Base-by-base conservation (phyloP, 108 stramenopile genomes). In the Thalassiosira profunda region DNA sequence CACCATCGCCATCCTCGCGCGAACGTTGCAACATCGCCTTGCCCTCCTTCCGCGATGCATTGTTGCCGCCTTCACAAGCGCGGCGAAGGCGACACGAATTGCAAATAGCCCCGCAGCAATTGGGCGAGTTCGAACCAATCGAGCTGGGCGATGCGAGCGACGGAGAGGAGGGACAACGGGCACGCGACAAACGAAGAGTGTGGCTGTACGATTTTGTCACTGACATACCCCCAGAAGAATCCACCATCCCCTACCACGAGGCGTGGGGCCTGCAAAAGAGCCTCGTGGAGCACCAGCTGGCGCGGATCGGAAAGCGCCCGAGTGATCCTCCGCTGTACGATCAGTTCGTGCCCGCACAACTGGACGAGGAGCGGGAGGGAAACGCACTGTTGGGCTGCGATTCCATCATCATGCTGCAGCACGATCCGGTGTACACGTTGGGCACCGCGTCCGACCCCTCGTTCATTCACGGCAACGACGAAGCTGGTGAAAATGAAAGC, bases 371-470 rank as follows among this genome's bases (percentile, higher is more conserved):
- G 15, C 23, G 14, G 2, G 34, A 44, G 3, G 31, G 49, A 52
- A 17, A 42, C 44, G 24, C 18, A 42, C 54, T 70, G 34, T 11
- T 64, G 15, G 83, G 86, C 3, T 55, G 69, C n/a, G 93, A 94
- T 57, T 74, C 86, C 0, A 61, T 94, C 20, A 63, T 94, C 15
- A 58, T 94, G 53, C 65, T 93, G 4, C 84, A 93, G 56, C 92
- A 93, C 64, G 58, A 79, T 40, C 86, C 92, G 1, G 92, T 93
- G n/a, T 93, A 89, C 63, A 93, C 92, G 17, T 76, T 93, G 49
- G 92, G 92, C 9, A 90, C 89, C 23, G 92, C 79, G 46, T 90
- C 92, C 7, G 86, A 93, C 77, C 75, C 84, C 24, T 54, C 76
- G 10, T 90, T 82, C 48, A 75, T 93, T 67, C 61, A 42, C 25